phyloP scores from a whole-genome alignment of 73 alveolate genomes.

The Paramecium pentaurelia region DNA sequence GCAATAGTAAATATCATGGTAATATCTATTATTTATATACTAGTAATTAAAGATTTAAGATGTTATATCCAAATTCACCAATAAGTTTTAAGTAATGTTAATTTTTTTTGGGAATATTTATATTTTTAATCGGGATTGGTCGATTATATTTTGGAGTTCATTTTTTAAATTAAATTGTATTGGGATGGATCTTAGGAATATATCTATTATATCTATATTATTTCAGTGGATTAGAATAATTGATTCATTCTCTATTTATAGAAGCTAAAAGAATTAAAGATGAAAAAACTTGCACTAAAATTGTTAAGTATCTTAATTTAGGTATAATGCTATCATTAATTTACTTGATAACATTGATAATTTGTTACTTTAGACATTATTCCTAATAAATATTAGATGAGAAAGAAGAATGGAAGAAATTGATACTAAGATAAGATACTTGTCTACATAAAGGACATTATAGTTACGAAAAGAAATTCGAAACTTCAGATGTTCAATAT shows the following conservation, averaged over 20 bases:
- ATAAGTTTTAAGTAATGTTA: neutral
- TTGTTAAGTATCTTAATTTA: neutral
- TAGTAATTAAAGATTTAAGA: neutral
- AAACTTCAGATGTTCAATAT: neutral
- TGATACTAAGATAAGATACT: neutral
- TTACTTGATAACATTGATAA: neutral
- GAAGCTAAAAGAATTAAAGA: neutral
- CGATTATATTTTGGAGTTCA: constrained; percentile 53
- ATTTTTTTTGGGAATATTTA: neutral
- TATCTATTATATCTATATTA: neutral
- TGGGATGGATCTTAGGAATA: constrained; percentile 45
- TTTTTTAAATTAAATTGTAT: neutral
- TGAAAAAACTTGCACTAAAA: neutral
- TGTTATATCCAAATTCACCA: neutral
- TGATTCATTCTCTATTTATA: neutral
- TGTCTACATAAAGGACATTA: neutral
- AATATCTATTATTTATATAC: neutral
- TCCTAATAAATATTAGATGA: neutral
- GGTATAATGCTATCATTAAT: neutral
- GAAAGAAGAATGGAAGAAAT: neutral
- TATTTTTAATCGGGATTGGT: neutral
- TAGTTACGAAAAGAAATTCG: neutral
- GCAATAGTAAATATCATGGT: neutral
- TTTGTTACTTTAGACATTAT: neutral
- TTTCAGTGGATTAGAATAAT: neutral